Base-by-base conservation (phyloP, 1,139 yeast species). In the Yamadazyma buinensis region DNA sequence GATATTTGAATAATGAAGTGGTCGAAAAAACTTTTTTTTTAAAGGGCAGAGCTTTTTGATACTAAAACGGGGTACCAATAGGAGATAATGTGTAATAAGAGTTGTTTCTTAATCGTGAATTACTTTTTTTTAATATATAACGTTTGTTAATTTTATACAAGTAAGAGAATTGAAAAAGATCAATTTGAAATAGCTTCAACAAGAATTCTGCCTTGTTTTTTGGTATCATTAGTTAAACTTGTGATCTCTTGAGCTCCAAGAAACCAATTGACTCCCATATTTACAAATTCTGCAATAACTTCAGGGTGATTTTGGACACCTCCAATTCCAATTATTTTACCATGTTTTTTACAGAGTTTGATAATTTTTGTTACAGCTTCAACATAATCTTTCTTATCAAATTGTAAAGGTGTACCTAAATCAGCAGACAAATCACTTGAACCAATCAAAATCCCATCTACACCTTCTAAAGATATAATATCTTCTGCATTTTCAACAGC, bases 291-390 rank as follows among this genome's bases (percentile, higher is more conserved):
- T 5, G 13, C 18, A 21, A 28, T 20, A 2, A n/a, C 12, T 28
- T 28, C 11, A 8, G 30, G 30, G 13, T 28, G 30, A n/a, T 28
- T 28, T 15, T 28, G 30, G 13, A 28, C 15, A 13, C 30, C 30
- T 19, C 30, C 30, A 12, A 28, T 28, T 13, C 30, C 30, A 20
- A 28, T 28, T 7, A 28, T 11, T 28, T 28, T 28, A 3, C 20
- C n/a, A 7, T 20, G 11, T 9, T 28, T 17, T 14, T 28, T 28
- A 15, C 30, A 28, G 9, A 20, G 14, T 7, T 21, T 13, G n/a
- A 28, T 28, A 28, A 28, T 24, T 15, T 28, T 28, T 28, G 13
- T 10, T 7, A 20, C 22, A 6, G 24, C 5, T 4, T 7, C 12
- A 7, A 28, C 19, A 20, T 28, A 28, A 3, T 12, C 30, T 5